phyloP scores from a whole-genome alignment of 1,284 basidiomycete species.

The Ustilago cynodontis region DNA sequence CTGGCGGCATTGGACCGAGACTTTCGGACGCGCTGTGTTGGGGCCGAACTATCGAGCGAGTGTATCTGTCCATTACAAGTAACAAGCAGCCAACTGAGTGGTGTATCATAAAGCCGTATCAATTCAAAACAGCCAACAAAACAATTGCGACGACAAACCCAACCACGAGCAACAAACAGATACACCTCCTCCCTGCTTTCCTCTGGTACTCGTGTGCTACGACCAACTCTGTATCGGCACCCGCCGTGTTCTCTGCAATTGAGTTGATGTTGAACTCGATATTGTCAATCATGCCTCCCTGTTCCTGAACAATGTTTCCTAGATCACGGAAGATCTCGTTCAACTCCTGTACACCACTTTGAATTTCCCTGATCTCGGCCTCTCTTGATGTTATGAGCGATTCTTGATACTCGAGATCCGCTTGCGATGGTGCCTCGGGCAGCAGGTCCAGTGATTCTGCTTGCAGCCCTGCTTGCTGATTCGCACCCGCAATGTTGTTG shows the following conservation, averaged over 20 bases:
- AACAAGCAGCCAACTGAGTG: background rate
- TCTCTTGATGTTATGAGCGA: constrained; percentile 95
- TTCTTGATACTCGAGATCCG: constrained; percentile 95
- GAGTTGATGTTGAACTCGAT: constrained; percentile 94
- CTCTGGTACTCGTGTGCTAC: constrained; percentile 95
- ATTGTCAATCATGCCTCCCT: constrained; percentile 95
- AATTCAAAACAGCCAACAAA: constrained; percentile 76
- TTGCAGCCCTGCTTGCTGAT: constrained; percentile 14
- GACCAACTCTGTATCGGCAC: constrained; percentile 87
- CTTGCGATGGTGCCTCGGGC: constrained; percentile 74
- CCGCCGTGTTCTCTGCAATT: constrained; percentile 84
- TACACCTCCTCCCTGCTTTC: constrained; percentile 88
- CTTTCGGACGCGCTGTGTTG: too few species aligned
- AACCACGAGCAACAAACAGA: constrained; percentile 88
- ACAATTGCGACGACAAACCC: constrained; percentile 90
- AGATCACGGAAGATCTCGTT: constrained; percentile 97
- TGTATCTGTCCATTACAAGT: background rate
- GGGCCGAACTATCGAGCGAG: too few species aligned
- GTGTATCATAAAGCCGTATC: background rate
- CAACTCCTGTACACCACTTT: constrained; percentile 95
- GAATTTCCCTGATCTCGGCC: constrained; percentile 93
- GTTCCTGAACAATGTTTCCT: constrained; percentile 92
- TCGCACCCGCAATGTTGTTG: background rate
- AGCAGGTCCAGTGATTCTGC: constrained; percentile 23
- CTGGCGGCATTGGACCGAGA: constrained; percentile 1